Conservation (phyloP, 78 protist genomes). For the Dictyostelium capitatum region DNA sequence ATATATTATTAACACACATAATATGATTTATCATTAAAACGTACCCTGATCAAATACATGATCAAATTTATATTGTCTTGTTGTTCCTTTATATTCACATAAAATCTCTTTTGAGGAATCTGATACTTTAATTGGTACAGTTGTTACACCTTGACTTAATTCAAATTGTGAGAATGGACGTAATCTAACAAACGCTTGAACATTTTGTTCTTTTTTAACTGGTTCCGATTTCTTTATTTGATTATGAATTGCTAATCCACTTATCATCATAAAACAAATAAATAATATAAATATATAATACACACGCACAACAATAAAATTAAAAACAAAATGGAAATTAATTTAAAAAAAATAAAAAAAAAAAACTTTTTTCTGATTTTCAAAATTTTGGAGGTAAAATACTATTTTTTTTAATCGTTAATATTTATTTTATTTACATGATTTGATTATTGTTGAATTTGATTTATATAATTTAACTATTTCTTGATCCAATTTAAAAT, state of each 20-base stretch:
- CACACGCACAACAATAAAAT: background rate
- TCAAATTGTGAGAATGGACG: slow-evolving; percentile 57
- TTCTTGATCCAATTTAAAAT: slow-evolving; percentile 22
- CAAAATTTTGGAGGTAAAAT: slow-evolving; percentile 6
- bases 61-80: slow-evolving; percentile 70
- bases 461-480: slow-evolving; percentile 11
- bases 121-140: slow-evolving; percentile 18
- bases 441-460: background rate
- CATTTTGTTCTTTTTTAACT: slow-evolving; percentile 62
- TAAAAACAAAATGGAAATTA: background rate
- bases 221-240: slow-evolving; percentile 54
- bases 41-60: slow-evolving; percentile 57
- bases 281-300: background rate
- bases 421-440: background rate
- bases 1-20: background rate
- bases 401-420: background rate
- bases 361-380: background rate
- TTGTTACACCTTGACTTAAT: background rate
- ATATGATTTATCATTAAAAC: no score
- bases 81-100: slow-evolving; percentile 53
- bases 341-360: background rate
- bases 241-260: slow-evolving; percentile 51
- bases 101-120: slow-evolving; percentile 24
- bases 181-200: slow-evolving; percentile 74
- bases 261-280: slow-evolving; percentile 34